Conservation (phyloP, 495 filamentous ascomycete species). For the Emericellopsis terricola region DNA sequence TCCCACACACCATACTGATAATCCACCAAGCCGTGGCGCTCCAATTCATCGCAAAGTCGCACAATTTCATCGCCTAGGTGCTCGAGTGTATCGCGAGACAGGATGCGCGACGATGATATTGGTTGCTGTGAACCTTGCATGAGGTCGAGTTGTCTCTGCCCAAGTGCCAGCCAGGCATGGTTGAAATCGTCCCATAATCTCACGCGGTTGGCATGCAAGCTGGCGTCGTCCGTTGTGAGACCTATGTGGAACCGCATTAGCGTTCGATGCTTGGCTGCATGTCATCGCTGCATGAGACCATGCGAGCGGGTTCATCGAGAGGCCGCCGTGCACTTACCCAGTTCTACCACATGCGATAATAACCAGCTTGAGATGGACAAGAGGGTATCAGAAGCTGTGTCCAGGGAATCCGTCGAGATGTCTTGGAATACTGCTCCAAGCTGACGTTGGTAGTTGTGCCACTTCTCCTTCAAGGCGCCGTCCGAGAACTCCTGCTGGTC, state of each 20-base stretch:
- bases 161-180: slow-evolving; percentile 73
- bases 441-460: slow-evolving; percentile 51
- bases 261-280: slow-evolving; percentile 4
- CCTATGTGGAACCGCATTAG: slow-evolving; percentile 11
- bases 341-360: slow-evolving; percentile 55
- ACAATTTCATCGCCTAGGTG: slow-evolving; percentile 70
- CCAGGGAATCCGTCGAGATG: slow-evolving; percentile 52
- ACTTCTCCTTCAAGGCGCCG: slow-evolving; percentile 40
- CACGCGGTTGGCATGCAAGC: slow-evolving; percentile 49
- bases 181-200: slow-evolving; percentile 92
- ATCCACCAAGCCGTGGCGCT: slow-evolving; percentile 81
- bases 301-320: not conserved
- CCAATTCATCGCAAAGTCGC: slow-evolving; percentile 66
- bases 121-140: slow-evolving; percentile 39
- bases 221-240: slow-evolving; percentile 48
- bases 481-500: slow-evolving; percentile 17
- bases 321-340: slow-evolving; percentile 46
- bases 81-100: slow-evolving; percentile 50
- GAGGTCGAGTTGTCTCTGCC: slow-evolving; percentile 77
- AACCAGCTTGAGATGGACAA: slow-evolving; percentile 75
- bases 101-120: slow-evolving; percentile 42
- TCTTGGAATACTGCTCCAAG: slow-evolving; percentile 61
- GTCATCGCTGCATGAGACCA: not conserved
- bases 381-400: slow-evolving; percentile 53
- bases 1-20: slow-evolving; percentile 96